Conservation (phyloP, 1,284 basidiomycete genomes). For the Leccinum fallax region DNA sequence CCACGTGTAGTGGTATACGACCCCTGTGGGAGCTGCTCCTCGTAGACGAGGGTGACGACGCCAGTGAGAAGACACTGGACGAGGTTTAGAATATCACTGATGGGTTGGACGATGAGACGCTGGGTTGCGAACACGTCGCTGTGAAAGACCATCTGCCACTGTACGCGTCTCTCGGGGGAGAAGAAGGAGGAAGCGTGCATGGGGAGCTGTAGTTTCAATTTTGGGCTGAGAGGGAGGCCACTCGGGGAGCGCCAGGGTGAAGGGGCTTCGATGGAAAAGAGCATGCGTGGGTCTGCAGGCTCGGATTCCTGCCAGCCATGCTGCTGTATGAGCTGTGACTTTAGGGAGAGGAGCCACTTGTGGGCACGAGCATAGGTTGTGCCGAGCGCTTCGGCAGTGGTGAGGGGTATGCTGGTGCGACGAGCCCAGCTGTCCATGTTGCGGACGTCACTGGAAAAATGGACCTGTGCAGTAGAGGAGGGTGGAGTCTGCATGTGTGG, state of each 20-base stretch:
- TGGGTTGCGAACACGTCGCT: conserved; percentile 78
- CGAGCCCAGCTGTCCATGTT: conserved; percentile 81
- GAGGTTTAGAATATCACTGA: conserved; percentile 75
- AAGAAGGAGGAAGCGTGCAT: conserved; percentile 80
- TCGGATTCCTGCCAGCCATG: conserved; percentile 67
- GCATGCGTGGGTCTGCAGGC: conserved; percentile 65
- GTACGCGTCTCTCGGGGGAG: conserved; percentile 75
- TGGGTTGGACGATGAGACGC: conserved; percentile 72
- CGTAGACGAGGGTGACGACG: conserved; percentile 72
- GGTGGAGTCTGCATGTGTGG: conserved; percentile 41
- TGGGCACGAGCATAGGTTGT: conserved; percentile 78
- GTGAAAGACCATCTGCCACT: conserved; percentile 89
- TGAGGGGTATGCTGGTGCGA: conserved; percentile 74
- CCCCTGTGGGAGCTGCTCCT: conserved; percentile 67
- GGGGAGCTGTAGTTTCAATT: conserved; percentile 70
- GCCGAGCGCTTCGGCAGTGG: conserved; percentile 76
- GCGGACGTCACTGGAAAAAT: conserved; percentile 74
- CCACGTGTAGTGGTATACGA: conserved; percentile 73
- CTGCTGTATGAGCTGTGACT: conserved; percentile 60
- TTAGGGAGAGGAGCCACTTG: conserved; percentile 66
- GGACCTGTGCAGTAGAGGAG: conserved; percentile 56
- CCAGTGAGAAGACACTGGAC: conserved; percentile 82
- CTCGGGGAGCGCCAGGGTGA: conserved; percentile 74
- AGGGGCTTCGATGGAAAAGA: conserved; percentile 74
- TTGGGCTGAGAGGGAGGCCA: conserved; percentile 73